Base-by-base conservation (phyloP, 768 basidiomycete species). In the Cubamyces sp. region DNA sequence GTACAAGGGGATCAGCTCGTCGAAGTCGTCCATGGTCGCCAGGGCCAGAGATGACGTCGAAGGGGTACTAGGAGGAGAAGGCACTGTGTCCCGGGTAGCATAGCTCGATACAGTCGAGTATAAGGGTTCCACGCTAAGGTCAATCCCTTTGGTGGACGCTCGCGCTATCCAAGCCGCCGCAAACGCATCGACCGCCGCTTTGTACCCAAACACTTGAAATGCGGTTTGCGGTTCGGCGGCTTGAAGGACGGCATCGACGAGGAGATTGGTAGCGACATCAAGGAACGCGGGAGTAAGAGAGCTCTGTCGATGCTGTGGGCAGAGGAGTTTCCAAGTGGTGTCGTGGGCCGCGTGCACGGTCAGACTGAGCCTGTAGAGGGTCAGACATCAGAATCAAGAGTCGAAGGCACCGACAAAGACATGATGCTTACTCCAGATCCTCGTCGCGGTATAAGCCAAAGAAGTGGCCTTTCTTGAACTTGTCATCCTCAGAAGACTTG, bases 71-170 rank as follows among this genome's bases (percentile, higher is more conserved):
- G 49, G 48, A 9, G 34, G 49, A 8, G 57, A 26, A 15, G 49
- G 28, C 5, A 59, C 5, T n/a, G 49, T 59, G 1, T 59, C 19
- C 12, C 57, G 57, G 7, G 57, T 59, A 3, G 57, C 57, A 28
- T 59, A 59, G 41, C 57, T 59, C 14, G 57, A 28, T 4, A 3
- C 49, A 11, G 26, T 14, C 4, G 21, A 59, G 11, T 25, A 37
- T 6, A 5, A 30, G 48, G 15, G 42, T 50, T 6, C 23, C 7
- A 59, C 5, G 49, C 57, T 49, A 19, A 51, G 49, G 3, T 42
- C 28, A 4, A 28, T 30, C 1, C 48, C 57, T 39, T 50, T 40
- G n/a, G 40, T 14, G 1, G 18, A 23, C 11, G 49, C 49, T 11
- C 21, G 47, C 2, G 26, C 41, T 21, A 14, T 15, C 57, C 57